phyloP scores from a whole-genome alignment of 768 basidiomycete genomes.

The Termitomyces sp. region DNA sequence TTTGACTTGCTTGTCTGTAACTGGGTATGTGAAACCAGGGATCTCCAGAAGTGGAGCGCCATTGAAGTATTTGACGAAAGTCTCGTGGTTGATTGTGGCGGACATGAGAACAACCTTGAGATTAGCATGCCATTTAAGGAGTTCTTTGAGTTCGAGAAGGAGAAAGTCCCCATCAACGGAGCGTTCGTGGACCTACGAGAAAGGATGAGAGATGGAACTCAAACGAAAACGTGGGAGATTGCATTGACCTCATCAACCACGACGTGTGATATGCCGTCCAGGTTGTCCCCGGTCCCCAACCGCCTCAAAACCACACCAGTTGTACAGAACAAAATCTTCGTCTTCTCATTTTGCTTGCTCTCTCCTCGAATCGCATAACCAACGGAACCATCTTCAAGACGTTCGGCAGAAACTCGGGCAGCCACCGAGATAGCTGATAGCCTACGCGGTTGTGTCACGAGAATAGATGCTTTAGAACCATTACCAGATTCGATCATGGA shows the following conservation, averaged over 20 bases:
- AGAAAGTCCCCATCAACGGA: slow-evolving; percentile 90
- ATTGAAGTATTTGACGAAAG: slow-evolving; percentile 80
- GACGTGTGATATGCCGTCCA: slow-evolving; percentile 75
- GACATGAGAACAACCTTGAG: slow-evolving; percentile 91
- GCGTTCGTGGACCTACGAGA: slow-evolving; percentile 80
- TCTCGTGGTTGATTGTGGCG: slow-evolving; percentile 90
- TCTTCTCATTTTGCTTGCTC: slow-evolving; percentile 58
- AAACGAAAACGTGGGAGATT: neutral
- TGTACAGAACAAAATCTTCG: slow-evolving; percentile 86
- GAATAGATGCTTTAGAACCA: slow-evolving; percentile 69
- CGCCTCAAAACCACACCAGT: slow-evolving; percentile 89
- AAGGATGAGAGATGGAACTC: neutral
- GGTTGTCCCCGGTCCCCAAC: slow-evolving; percentile 66
- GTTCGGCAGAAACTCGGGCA: slow-evolving; percentile 79
- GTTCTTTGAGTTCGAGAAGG: slow-evolving; percentile 76
- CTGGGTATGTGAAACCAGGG: slow-evolving; percentile 78
- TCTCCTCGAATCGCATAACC: slow-evolving; percentile 93
- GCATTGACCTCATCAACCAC: slow-evolving; percentile 81
- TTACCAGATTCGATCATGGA: slow-evolving; percentile 59
- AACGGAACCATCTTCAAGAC: slow-evolving; percentile 71
- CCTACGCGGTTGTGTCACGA: slow-evolving; percentile 88
- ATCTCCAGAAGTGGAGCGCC: slow-evolving; percentile 80
- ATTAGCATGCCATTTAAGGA: slow-evolving; percentile 56
- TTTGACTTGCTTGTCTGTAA: slow-evolving; percentile 60
- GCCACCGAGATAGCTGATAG: slow-evolving; percentile 89